Evolutionary conservation across 2,329 filamentous ascomycete genomes (phyloP).

Genomic region (Xylariaceae sp.): DNA sequence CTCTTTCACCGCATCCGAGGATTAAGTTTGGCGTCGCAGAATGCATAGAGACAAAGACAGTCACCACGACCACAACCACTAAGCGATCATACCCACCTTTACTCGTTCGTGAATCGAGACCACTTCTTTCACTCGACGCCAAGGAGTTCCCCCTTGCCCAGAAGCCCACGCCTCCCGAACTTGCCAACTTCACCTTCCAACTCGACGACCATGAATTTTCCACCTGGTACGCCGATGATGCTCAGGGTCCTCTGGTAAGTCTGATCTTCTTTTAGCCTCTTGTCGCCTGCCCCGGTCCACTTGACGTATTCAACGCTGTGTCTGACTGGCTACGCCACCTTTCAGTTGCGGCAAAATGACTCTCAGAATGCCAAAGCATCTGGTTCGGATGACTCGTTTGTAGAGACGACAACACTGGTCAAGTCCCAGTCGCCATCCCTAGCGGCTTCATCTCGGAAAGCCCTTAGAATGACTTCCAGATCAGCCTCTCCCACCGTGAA

Average conservation of each 20-base stretch:
- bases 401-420: constrained; percentile 26
- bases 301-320: constrained; percentile 5
- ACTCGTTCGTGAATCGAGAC: constrained; percentile 66
- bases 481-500: constrained; percentile 33
- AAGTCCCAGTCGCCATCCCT: constrained; percentile 26
- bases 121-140: constrained; percentile 67
- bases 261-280: constrained; percentile 10
- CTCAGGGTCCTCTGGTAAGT: constrained; percentile 22
- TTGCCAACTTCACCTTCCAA: constrained; percentile 73
- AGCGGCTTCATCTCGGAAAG: constrained; percentile 29
- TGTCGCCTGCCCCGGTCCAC: constrained; percentile 3
- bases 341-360: constrained; percentile 28
- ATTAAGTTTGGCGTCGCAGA: constrained; percentile 57
- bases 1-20: constrained; percentile 35
- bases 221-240: constrained; percentile 27
- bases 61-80: constrained; percentile 90
- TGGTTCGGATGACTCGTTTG: constrained; percentile 31
- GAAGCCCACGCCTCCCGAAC: constrained; percentile 71
- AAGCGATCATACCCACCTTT: constrained; percentile 81
- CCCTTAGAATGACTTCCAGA: constrained; percentile 32
- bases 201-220: constrained; percentile 55
- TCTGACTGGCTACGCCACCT: constrained; percentile 21
- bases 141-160: constrained; percentile 87
- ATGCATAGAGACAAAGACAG: constrained; percentile 63
- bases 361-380: constrained; percentile 30